A percentile compares a stretch with the other conserved stretches of the same genome.
Conservation (phyloP, 768 basidiomycete genomes). For the Podaxis sp. region DNA sequence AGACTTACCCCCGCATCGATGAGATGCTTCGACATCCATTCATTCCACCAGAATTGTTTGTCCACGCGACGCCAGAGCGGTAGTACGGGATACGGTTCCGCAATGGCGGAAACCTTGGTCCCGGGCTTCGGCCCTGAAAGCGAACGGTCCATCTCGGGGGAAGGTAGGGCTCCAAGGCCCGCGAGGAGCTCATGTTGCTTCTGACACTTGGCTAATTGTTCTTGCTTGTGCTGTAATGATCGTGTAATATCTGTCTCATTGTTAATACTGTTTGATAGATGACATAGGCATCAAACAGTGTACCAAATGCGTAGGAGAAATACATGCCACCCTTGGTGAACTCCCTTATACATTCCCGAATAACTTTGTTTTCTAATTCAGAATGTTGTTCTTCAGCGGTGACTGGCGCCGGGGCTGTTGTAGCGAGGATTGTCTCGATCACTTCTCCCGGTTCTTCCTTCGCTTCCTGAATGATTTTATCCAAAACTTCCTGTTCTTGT, state of each 20-base stretch:
- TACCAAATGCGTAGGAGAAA: slow-evolving; percentile 85
- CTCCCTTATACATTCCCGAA: slow-evolving; percentile 75
- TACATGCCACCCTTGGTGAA: slow-evolving; percentile 88
- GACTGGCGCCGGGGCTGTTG: slow-evolving; percentile 60
- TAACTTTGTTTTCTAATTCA: slow-evolving; percentile 81
- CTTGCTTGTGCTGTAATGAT: slow-evolving; percentile 78
- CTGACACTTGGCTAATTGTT: slow-evolving; percentile 55
- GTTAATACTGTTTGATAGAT: neutral
- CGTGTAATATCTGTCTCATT: slow-evolving; percentile 68
- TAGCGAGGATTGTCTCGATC: slow-evolving; percentile 55
- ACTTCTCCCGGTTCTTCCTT: slow-evolving; percentile 52
- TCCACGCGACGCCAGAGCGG: slow-evolving; percentile 94
- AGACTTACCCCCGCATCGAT: slow-evolving; percentile 78
- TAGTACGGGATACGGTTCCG: slow-evolving; percentile 73
- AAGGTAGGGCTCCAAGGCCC: slow-evolving; percentile 54
- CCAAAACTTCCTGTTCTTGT: slow-evolving; percentile 37
- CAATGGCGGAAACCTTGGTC: slow-evolving; percentile 49
- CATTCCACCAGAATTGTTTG: slow-evolving; percentile 96
- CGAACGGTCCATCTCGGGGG: slow-evolving; percentile 25
- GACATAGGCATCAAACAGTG: slow-evolving; percentile 17
- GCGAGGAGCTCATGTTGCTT: slow-evolving; percentile 59
- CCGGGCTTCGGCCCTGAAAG: slow-evolving; percentile 24
- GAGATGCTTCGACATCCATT: slow-evolving; percentile 81
- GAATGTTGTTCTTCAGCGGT: slow-evolving; percentile 66
- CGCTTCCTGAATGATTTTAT: slow-evolving; percentile 44